Evolutionary conservation across 148 eudicot genomes (phyloP), one percentile per base, ranked within the genome.

Genomic region (Fagopyrum esculentum): DNA sequence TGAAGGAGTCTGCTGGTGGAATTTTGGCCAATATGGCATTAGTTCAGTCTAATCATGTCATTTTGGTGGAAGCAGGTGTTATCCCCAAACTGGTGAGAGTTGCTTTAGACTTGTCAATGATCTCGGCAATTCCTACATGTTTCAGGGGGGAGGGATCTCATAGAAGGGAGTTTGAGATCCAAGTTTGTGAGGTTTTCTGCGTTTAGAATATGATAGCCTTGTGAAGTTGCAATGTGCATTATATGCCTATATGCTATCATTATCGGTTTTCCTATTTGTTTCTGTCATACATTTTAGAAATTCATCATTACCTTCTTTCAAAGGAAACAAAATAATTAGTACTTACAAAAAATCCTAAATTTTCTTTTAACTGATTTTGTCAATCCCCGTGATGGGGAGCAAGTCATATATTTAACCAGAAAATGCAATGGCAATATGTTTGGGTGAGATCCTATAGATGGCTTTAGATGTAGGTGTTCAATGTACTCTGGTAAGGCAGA

Each of bases 1-100:
- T 89, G 75, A 77, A 77, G 76, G 96, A 89, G 81, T 87, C 92
- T 69, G 88, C 91, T 77, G 96, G 87, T 46, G 96, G 96, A 56
- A 89, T 93, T 61, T 75, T 93, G 82, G 93, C 93, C 69, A 93
- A 91, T 83, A 81, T 93, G 77, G 84, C 96, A 63, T 78, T 91
- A 76, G 77, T 75, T 55, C 72, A 35, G 17, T 78, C 79, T 73
- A 90, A 82, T 87, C 98, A 91, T 81, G 78, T 75, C 74, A 73
- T 83, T 75, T 82, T 91, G 85, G 89, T 88, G 73, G 93, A 91
- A 88, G 93, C 87, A 71, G 87, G 85, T 82, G 92, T 88, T 69
- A 86, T 93, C 75, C 91, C 98, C 16, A 85, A 82, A 83, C 52
- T 93, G 93, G 98, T 93, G 77, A 85, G 92, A 57, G 72, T 50